A percentile compares a stretch with the other conserved stretches of the same genome.
Evolutionary conservation across 148 eudicot genomes (phyloP).

Genomic region (Fagopyrum homotropicum): DNA sequence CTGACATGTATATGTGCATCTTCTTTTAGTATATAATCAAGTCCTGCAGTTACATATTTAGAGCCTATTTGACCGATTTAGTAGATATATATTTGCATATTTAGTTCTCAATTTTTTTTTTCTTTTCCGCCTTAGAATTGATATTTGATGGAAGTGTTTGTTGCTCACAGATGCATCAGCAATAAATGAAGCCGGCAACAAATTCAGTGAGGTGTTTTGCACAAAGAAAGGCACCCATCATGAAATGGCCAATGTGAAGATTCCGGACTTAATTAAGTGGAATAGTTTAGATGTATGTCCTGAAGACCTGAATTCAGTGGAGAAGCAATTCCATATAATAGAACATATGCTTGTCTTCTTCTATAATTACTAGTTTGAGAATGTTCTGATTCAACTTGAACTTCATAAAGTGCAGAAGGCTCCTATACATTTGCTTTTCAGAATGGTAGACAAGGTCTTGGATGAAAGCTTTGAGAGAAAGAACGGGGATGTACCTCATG

Average conservation of each 20-base stretch:
- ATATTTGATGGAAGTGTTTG: neutral
- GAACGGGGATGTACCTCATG: slow-evolving; percentile 70
- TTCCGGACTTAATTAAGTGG: slow-evolving; percentile 59
- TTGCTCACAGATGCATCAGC: slow-evolving; percentile 13
- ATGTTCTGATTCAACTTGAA: slow-evolving; percentile 10
- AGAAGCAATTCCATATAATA: too few relatives aligned
- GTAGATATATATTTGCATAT: neutral
- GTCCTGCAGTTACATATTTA: too few relatives aligned
- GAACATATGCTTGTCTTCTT: neutral
- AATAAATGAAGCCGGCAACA: slow-evolving; percentile 16
- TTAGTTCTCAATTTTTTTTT: too few relatives aligned
- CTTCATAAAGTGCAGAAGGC: slow-evolving; percentile 50
- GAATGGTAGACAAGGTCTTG: slow-evolving; percentile 53
- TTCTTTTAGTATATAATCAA: too few relatives aligned
- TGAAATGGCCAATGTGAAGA: slow-evolving; percentile 44
- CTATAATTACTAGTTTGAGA: slow-evolving; percentile 1
- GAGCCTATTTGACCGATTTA: too few relatives aligned
- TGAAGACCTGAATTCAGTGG: slow-evolving; percentile 10
- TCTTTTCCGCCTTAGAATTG: neutral
- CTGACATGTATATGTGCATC: too few relatives aligned
- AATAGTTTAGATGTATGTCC: slow-evolving; percentile 65
- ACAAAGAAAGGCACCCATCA: slow-evolving; percentile 24
- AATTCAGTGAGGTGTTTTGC: slow-evolving; percentile 18
- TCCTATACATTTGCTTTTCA: slow-evolving; percentile 67
- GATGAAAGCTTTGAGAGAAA: slow-evolving; percentile 76